Conservation (phyloP, 371 early-diverging fungal species). For the Nematocida sp. region DNA sequence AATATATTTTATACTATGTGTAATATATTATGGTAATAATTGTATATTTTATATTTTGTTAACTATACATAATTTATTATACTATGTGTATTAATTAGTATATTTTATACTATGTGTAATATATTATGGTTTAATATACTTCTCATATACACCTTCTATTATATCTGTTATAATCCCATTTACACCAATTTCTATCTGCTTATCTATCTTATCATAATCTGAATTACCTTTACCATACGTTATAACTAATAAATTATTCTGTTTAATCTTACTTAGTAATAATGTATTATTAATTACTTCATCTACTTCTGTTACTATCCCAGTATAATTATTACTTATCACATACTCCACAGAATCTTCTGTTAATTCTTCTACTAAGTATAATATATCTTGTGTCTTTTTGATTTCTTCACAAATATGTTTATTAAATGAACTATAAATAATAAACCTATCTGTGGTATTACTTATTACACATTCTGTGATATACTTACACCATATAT, state of each 20-base stretch:
- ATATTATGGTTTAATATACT: neutral
- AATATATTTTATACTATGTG: too few species aligned
- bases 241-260: neutral
- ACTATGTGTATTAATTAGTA: too few species aligned
- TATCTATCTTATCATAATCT: neutral
- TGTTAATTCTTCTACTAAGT: conserved; percentile 32
- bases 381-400: neutral
- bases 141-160: neutral
- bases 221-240: conserved; percentile 41
- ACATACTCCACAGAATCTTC: conserved; percentile 9
- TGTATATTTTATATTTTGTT: too few species aligned
- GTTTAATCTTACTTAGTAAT: neutral
- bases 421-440: conserved; percentile 48
- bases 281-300: conserved; percentile 13
- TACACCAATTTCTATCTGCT: conserved; percentile 29
- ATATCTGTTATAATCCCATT: conserved; percentile 37
- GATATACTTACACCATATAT: conserved; percentile 11
- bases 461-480: neutral
- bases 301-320: conserved; percentile 50
- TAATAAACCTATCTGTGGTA: neutral
- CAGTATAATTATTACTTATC: neutral
- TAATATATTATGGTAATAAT: too few species aligned
- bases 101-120: too few species aligned
- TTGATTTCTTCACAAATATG: conserved; percentile 17
- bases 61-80: too few species aligned